Evolutionary conservation across 495 filamentous ascomycete species (phyloP).

Genomic region (Penicillium verhagenii): DNA sequence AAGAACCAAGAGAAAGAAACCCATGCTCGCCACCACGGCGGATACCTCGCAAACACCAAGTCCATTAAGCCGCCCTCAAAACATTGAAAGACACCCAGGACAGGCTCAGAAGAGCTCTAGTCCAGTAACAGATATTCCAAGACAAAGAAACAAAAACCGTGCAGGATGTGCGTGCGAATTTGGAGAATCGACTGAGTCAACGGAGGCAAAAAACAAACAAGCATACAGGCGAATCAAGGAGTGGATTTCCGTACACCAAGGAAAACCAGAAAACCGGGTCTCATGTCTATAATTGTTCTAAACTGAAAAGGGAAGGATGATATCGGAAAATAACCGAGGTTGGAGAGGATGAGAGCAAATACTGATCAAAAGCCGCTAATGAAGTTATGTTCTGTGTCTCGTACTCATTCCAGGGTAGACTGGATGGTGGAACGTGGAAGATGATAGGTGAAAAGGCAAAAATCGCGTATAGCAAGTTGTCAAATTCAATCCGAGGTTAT

Average conservation of each 20-base stretch:
- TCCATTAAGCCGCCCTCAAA: neutral
- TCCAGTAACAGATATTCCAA: neutral
- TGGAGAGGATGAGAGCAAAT: neutral
- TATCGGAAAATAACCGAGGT: neutral
- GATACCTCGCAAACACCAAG: neutral
- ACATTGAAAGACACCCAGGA: neutral
- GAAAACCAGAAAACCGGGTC: constrained; percentile 14
- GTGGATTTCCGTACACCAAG: constrained; percentile 13
- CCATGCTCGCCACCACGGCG: neutral
- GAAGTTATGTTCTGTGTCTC: constrained; percentile 19
- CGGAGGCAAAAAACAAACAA: neutral
- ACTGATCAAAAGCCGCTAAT: constrained; percentile 3
- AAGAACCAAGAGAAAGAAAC: neutral
- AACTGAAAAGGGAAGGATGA: neutral
- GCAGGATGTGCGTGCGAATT: neutral
- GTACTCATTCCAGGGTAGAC: constrained; percentile 9
- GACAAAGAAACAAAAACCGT: neutral
- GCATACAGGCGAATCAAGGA: constrained; percentile 6
- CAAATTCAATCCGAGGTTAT: constrained; percentile 48
- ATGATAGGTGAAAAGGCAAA: neutral
- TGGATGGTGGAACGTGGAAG: neutral
- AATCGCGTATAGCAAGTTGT: neutral
- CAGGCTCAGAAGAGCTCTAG: neutral
- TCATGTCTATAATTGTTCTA: constrained; percentile 21
- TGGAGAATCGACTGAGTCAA: neutral